phyloP scores from a whole-genome alignment of 768 basidiomycete species.

The Psilocybe cubensis region DNA sequence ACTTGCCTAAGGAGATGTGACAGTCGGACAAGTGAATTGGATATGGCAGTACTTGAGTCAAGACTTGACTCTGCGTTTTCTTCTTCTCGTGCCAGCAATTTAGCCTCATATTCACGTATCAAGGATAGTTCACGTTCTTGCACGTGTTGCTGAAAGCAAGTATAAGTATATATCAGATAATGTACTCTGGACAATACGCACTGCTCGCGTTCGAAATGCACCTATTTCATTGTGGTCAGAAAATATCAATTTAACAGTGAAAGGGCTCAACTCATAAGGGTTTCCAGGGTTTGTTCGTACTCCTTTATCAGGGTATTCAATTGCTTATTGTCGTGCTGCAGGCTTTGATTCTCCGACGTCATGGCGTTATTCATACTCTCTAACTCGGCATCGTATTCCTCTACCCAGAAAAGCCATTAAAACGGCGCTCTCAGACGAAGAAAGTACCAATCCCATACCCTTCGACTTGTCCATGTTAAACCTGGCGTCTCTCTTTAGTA shows the following conservation, averaged over 20 bases:
- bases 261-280: constrained; percentile 73
- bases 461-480: constrained; percentile 90
- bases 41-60: constrained; percentile 63
- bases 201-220: constrained; percentile 86
- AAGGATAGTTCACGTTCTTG: constrained; percentile 91
- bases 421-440: no score
- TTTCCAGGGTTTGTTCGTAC: constrained; percentile 95
- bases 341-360: constrained; percentile 76
- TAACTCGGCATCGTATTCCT: constrained; percentile 87
- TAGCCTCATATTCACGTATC: constrained; percentile 88
- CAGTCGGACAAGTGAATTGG: constrained; percentile 69
- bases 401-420: no score
- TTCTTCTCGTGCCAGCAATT: constrained; percentile 77
- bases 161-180: constrained; percentile 4
- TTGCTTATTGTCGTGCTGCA: constrained; percentile 96
- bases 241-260: not conserved
- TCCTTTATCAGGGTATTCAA: constrained; percentile 90
- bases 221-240: constrained; percentile 30
- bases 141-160: constrained; percentile 71
- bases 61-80: constrained; percentile 63
- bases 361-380: constrained; percentile 87
- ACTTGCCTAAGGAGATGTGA: constrained; percentile 72
- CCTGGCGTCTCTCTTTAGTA: constrained; percentile 35
- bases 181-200: constrained; percentile 43
- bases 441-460: constrained; percentile 66